phyloP scores from a whole-genome alignment of 2,329 filamentous ascomycete genomes.

The Hypoxylon sp. region DNA sequence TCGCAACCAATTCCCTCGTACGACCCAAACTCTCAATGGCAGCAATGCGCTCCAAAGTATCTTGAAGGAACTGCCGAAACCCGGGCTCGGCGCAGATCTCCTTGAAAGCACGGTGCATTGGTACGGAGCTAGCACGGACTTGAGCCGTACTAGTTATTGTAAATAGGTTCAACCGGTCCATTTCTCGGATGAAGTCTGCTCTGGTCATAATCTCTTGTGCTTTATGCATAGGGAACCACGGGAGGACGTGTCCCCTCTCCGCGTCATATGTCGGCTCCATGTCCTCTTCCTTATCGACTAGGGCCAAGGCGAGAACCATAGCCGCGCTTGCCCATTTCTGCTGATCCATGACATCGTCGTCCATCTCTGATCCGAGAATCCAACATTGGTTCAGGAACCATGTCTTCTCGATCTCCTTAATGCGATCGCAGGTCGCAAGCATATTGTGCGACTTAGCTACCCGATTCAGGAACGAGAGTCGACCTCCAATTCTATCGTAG shows the following conservation, averaged over 20 bases:
- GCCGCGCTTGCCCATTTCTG: slow-evolving; percentile 73
- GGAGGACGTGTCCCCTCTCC: slow-evolving; percentile 79
- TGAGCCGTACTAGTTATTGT: slow-evolving; percentile 89
- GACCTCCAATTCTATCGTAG: slow-evolving; percentile 88
- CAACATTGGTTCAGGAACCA: slow-evolving; percentile 87
- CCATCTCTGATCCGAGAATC: slow-evolving; percentile 82
- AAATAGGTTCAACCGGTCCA: slow-evolving; percentile 95
- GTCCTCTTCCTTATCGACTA: slow-evolving; percentile 84
- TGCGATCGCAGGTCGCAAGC: slow-evolving; percentile 80
- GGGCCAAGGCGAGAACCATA: slow-evolving; percentile 91
- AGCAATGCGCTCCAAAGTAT: slow-evolving; percentile 86
- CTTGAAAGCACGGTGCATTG: slow-evolving; percentile 93
- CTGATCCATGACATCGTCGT: slow-evolving; percentile 96
- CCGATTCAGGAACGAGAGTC: slow-evolving; percentile 87
- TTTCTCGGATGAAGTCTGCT: slow-evolving; percentile 91
- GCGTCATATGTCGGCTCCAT: slow-evolving; percentile 77
- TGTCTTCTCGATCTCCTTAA: slow-evolving; percentile 79
- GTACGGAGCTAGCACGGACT: slow-evolving; percentile 93
- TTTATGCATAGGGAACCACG: slow-evolving; percentile 83
- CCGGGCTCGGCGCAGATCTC: slow-evolving; percentile 83
- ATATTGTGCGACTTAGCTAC: slow-evolving; percentile 91
- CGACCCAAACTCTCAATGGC: slow-evolving; percentile 94
- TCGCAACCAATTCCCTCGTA: slow-evolving; percentile 95
- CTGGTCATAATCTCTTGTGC: slow-evolving; percentile 95
- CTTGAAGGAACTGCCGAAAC: slow-evolving; percentile 86